Percentiles rank a stretch among this genome's conserved stretches.
Evolutionary conservation across 78 protist genomes (phyloP).

Genomic region (Dictyostelium firmibasis): DNA sequence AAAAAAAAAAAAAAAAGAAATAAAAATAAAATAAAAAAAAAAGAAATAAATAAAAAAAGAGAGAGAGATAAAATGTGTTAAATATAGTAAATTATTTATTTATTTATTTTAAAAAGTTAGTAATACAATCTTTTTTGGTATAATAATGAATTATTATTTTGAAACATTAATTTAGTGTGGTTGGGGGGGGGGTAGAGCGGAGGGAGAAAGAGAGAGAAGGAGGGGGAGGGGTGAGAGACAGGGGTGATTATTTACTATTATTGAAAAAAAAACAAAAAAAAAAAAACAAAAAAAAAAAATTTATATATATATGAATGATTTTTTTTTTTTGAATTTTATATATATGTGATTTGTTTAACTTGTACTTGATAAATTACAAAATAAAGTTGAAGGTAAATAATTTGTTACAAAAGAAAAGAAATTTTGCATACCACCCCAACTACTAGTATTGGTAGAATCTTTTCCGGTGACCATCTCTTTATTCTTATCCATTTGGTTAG

Average conservation of each 20-base stretch:
- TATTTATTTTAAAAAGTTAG: background rate
- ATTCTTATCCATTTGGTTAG: constrained; percentile 49
- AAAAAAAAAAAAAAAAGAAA: too few relatives aligned
- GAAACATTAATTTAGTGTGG: too few relatives aligned
- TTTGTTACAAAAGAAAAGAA: constrained; percentile 55
- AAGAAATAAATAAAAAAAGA: too few relatives aligned
- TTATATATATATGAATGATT: background rate
- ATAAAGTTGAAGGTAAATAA: constrained; percentile 55
- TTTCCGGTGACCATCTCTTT: constrained; percentile 59
- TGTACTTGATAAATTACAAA: constrained; percentile 71
- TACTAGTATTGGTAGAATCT: constrained; percentile 15
- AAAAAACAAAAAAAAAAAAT: background rate
- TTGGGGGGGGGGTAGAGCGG: too few relatives aligned
- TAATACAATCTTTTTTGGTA: background rate
- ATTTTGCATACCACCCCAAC: constrained; percentile 35
- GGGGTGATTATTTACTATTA: background rate
- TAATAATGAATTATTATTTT: too few relatives aligned
- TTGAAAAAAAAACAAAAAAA: background rate
- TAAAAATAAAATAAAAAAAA: too few relatives aligned
- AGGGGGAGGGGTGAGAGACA: too few relatives aligned
- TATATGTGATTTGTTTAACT: background rate
- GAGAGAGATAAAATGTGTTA: background rate
- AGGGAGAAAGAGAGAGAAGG: too few relatives aligned
- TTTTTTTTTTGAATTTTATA: background rate
- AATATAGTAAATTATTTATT: too few relatives aligned